Conservation (phyloP, 2,329 filamentous ascomycete species). For the Fusarium compactum region DNA sequence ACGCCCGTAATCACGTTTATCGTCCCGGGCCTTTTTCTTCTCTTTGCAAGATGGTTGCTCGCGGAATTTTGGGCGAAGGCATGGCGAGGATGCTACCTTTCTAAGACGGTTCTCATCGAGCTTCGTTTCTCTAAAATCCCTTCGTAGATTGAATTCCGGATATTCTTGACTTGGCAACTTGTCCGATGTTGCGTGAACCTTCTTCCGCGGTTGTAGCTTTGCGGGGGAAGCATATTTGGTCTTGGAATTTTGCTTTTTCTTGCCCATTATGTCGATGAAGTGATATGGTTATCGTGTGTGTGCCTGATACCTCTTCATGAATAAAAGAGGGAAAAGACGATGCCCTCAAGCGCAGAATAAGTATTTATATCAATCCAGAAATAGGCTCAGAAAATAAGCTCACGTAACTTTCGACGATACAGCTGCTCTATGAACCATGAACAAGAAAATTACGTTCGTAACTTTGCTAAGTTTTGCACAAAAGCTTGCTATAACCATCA, state of each 20-base stretch:
- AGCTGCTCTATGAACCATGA: background rate
- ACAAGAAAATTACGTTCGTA: background rate
- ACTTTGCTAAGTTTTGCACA: slow-evolving; percentile 28
- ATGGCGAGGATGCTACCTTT: background rate
- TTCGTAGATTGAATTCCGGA: background rate
- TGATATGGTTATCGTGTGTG: background rate
- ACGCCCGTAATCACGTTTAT: background rate
- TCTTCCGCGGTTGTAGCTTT: background rate
- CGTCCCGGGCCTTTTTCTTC: background rate
- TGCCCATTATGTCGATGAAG: background rate
- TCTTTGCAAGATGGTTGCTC: background rate
- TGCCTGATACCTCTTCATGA: background rate
- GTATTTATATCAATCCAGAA: background rate
- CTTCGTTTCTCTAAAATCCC: background rate
- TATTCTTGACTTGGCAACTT: background rate
- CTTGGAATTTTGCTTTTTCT: background rate
- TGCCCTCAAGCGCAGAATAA: background rate
- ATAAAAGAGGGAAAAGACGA: background rate
- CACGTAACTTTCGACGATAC: background rate
- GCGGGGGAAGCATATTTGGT: background rate
- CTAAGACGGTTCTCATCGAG: background rate
- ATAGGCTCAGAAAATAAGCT: background rate
- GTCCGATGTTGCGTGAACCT: background rate
- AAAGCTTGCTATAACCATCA: slow-evolving; percentile 60
- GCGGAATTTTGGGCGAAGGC: background rate